Evolutionary conservation across 2,329 filamentous ascomycete species (phyloP).

Genomic region (Diaporthe citriasiana): DNA sequence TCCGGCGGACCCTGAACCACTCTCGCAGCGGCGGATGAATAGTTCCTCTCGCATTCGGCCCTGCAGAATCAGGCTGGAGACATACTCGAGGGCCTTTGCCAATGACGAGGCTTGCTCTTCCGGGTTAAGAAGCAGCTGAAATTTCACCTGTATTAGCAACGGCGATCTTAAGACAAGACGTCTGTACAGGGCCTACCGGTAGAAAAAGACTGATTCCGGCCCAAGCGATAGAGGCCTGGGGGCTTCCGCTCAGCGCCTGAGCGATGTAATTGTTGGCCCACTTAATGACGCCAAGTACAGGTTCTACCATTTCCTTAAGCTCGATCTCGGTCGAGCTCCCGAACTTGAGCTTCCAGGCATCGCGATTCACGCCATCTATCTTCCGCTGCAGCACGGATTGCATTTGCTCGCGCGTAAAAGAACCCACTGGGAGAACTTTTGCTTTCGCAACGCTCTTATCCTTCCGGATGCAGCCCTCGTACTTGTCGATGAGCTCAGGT

Average conservation of each 20-base stretch:
- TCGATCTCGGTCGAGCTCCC: background rate
- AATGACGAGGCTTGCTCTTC: background rate
- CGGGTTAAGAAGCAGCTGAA: background rate
- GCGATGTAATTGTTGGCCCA: background rate
- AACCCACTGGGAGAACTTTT: background rate
- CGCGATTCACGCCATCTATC: background rate
- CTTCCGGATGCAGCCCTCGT: background rate
- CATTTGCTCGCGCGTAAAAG: background rate
- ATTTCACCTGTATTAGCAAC: background rate
- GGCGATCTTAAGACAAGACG: background rate
- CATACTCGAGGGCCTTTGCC: background rate
- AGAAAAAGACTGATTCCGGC: background rate
- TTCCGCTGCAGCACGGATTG: background rate
- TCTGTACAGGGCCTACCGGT: background rate
- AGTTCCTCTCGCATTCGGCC: background rate
- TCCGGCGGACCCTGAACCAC: background rate
- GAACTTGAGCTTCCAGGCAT: background rate
- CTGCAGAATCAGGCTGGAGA: background rate
- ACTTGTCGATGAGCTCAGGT: background rate
- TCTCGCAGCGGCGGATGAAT: background rate
- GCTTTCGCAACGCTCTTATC: background rate
- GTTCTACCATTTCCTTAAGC: background rate
- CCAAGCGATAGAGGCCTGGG: background rate
- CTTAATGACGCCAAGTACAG: background rate
- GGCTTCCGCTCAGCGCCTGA: background rate